Base-by-base conservation (phyloP, 2,329 filamentous ascomycete genomes). In the Kalaharituber pfeilii region DNA sequence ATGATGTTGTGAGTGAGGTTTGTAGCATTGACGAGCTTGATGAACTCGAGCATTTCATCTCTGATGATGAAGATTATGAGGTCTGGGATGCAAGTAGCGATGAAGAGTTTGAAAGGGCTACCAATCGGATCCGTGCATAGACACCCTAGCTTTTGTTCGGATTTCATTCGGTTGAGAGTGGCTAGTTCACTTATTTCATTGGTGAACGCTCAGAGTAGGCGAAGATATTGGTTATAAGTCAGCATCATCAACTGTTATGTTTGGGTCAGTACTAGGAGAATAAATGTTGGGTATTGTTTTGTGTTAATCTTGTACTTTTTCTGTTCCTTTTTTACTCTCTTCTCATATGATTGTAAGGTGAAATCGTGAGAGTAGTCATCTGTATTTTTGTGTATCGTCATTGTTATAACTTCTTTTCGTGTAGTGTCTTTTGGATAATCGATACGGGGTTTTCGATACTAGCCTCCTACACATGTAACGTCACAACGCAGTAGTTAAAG, bases 11-110 rank as follows among this genome's bases (percentile, higher is more conserved):
- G 28, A 56, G 54, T 24, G 52, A 55, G 29, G 49, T 29, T 27
- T 51, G 53, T 11, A 56, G 55, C 47, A 44, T 61, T 49, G 55
- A 53, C n/a, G 80, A 81, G 49, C 61, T 74, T 42, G 71, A 72
- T 39, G 66, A 66, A 24, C 67, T 69, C 11, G 79, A 84, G 57
- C 84, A 82, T 11, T 95, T 94, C 74, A 71, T 94, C 73, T 96
- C 91, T 0, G 91, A 98, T 60, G 63, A 59, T 50, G 91, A 96
- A 68, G 91, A 98, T 71, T 98, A 96, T 68, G 91, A 98, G 65
- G 88, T 96, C 61, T 79, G 96, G 47, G 87, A 95, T 71, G 89
- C 87, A 44, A 94, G 86, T 56, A 89, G 96, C 62, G 85, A 94
- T 68, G 89, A 96, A 67, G 61, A 60, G 39, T 62, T 47, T 47